Evolutionary conservation across 306 rosid species (phyloP).

Genomic region (Alnus glutinosa): DNA sequence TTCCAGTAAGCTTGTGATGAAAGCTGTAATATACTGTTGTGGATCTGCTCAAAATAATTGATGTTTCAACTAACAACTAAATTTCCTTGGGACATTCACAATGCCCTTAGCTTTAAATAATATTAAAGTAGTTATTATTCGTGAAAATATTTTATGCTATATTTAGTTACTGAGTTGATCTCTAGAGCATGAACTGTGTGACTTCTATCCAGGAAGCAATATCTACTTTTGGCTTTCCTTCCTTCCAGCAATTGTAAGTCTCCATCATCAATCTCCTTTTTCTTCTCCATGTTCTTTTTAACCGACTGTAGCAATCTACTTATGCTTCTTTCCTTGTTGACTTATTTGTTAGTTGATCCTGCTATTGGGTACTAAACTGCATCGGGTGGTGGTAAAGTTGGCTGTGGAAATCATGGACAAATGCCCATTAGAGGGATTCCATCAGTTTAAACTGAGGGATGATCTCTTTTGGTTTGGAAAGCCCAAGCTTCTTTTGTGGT

Average conservation of each 20-base stretch:
- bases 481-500: conserved; percentile 68
- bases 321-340: conserved; percentile 10
- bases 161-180: conserved; percentile 20
- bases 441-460: conserved; percentile 67
- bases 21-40: background rate
- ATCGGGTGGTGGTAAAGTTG: conserved; percentile 80
- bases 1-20: background rate
- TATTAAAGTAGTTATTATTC: background rate
- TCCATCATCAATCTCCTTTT: background rate
- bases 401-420: conserved; percentile 76
- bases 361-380: conserved; percentile 78
- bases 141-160: background rate
- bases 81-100: conserved; percentile 1
- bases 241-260: conserved; percentile 83
- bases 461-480: conserved; percentile 92
- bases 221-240: conserved; percentile 94
- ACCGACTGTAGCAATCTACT: conserved; percentile 18
- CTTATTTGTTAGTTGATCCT: conserved; percentile 63
- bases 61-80: background rate
- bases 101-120: conserved; percentile 1
- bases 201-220: conserved; percentile 68
- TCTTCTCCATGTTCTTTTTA: conserved; percentile 1
- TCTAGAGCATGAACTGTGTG: conserved; percentile 21
- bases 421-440: conserved; percentile 35
- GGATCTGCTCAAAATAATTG: background rate